Evolutionary conservation across 805 yeast species (phyloP), one percentile per base, ranked within the genome.

Genomic region (Cyberlindnera euphorbiiphila): DNA sequence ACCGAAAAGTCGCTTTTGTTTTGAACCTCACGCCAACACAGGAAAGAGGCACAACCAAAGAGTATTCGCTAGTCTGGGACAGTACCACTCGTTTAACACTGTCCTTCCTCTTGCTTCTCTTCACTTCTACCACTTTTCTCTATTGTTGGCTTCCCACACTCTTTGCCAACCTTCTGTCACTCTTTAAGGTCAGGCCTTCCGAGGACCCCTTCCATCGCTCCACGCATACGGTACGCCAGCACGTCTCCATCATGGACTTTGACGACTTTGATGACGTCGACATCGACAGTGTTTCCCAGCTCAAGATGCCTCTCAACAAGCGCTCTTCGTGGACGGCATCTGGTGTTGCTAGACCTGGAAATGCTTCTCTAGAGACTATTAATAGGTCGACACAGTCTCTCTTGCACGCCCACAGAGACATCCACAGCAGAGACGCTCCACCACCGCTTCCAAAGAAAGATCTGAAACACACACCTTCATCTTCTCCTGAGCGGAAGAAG

Each of bases 211-310:
- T n/a, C n/a, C n/a, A n/a, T n/a, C n/a, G n/a, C n/a, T n/a, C n/a
- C n/a, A n/a, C n/a, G n/a, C n/a, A n/a, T n/a, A n/a, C n/a, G 15
- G 24, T 6, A 12, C 21, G 12, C 35, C 23, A 11, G 7, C 35
- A 24, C 15, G n/a, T n/a, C n/a, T n/a, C 21, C 27, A 11, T 31
- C 12, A 33, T 18, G 9, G 39, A 36, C 27, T 15, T 20, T 23
- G 45, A 48, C 11, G 42, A 27, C 14, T 49, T 49, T 33, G 50
- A 48, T 21, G 54, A 50, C 19, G 43, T 50, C 10, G 53, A 48
- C 15, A 48, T 50, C 31, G 42, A 44, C 32, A 14, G 24, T 11
- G 42, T 46, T 12, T 30, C 42, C 2, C 41, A 37, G 19, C 30
- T 41, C 8, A 19, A 14, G 10, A 11, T 35, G 15, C 20, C 34